Evolutionary conservation across 371 early-diverging fungal species (phyloP).

Genomic region (Haplosporangium sp.): DNA sequence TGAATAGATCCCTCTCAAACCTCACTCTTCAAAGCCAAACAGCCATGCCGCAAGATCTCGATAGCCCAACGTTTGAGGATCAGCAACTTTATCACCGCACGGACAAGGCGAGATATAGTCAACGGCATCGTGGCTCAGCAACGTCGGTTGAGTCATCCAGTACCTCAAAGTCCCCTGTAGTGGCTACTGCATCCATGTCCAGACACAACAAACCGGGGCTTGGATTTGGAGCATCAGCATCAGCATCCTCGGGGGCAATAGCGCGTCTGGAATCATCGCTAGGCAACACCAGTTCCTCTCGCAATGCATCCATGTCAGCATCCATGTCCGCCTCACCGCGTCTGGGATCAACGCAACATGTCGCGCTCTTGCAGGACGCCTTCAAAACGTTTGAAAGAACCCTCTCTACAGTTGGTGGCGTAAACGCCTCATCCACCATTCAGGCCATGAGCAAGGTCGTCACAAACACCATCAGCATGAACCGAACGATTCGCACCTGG

Average conservation of each 20-base stretch:
- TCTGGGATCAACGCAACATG: slow-evolving; percentile 25
- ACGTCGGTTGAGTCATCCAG: slow-evolving; percentile 2
- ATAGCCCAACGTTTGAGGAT: slow-evolving; percentile 4
- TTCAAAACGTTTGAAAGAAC: slow-evolving; percentile 35
- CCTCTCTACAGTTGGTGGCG: background rate
- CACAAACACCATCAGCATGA: slow-evolving; percentile 37
- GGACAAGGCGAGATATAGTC: slow-evolving; percentile 21
- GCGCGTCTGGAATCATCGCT: slow-evolving; percentile 9
- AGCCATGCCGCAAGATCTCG: slow-evolving; percentile 4
- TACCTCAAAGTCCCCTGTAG: slow-evolving; percentile 17
- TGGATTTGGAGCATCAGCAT: background rate
- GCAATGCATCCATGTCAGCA: slow-evolving; percentile 1
- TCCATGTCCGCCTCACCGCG: background rate
- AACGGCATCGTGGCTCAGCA: slow-evolving; percentile 12
- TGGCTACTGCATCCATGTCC: background rate
- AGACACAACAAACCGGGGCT: background rate
- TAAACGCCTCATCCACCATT: background rate
- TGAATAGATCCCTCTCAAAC: slow-evolving; percentile 34
- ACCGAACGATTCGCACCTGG: slow-evolving; percentile 39
- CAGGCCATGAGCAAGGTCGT: slow-evolving; percentile 34
- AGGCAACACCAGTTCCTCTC: slow-evolving; percentile 9
- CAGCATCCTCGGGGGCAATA: background rate
- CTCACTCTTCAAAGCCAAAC: slow-evolving; percentile 19
- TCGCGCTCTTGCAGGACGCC: slow-evolving; percentile 31
- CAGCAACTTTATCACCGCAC: slow-evolving; percentile 9